phyloP scores from a whole-genome alignment of 106 monocot genomes.

The Dendrobium chrysotoxum region DNA sequence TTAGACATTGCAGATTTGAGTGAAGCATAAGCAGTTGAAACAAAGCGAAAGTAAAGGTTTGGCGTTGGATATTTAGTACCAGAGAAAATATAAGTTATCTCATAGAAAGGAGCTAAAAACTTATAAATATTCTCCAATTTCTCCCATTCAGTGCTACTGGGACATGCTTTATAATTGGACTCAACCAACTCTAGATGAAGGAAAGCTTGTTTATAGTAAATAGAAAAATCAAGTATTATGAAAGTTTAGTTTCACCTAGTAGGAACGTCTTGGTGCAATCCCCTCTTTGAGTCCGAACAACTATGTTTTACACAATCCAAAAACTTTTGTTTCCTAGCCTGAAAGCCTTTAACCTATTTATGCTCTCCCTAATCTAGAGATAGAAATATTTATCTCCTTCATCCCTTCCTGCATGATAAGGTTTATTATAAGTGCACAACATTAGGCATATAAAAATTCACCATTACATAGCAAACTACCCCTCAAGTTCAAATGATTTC shows the following conservation, averaged over 20 bases:
- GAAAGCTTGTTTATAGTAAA: too few species aligned
- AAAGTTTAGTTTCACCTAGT: neutral
- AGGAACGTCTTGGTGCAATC: neutral
- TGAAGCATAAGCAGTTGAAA: too few species aligned
- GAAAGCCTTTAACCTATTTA: conserved; percentile 1
- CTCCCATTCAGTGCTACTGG: too few species aligned
- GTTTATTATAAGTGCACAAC: conserved; percentile 1
- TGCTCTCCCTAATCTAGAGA: neutral
- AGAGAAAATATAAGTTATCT: too few species aligned
- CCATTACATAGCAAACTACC: neutral
- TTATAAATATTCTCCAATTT: too few species aligned
- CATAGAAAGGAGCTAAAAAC: too few species aligned
- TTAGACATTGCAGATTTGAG: too few species aligned
- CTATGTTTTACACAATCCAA: neutral
- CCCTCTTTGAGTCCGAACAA: neutral
- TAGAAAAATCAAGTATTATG: neutral
- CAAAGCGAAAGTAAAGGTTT: too few species aligned
- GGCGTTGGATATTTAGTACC: too few species aligned
- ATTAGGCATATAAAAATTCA: neutral
- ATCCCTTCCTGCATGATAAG: neutral
- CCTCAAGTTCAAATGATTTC: neutral
- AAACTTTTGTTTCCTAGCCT: neutral
- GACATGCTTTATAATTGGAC: too few species aligned
- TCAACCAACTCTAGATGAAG: too few species aligned
- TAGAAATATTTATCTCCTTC: neutral